Evolutionary conservation across 768 basidiomycete genomes (phyloP).

Genomic region (Lyophyllum atratum): DNA sequence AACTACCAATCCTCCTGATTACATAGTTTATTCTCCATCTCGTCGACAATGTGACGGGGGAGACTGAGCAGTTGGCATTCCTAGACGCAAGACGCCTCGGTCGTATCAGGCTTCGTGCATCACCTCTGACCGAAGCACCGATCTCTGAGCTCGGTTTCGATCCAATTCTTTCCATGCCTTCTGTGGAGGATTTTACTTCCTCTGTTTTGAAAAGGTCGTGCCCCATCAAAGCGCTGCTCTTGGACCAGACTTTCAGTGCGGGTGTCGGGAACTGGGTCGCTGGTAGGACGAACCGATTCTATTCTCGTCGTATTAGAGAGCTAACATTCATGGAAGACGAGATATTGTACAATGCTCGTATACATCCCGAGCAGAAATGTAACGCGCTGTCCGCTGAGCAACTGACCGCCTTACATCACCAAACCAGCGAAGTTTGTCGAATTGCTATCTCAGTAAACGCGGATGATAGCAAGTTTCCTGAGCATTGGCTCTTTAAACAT

Average conservation of each 20-base stretch:
- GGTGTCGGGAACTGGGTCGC: constrained; percentile 87
- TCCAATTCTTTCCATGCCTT: constrained; percentile 70
- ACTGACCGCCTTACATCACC: constrained; percentile 49
- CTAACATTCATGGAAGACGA: constrained; percentile 48
- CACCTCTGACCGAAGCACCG: constrained; percentile 64
- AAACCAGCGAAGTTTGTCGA: constrained; percentile 55
- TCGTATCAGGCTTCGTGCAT: constrained; percentile 61
- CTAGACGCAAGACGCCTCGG: constrained; percentile 72
- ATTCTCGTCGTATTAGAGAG: background rate
- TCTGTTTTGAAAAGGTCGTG: constrained; percentile 56
- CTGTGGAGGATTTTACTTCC: constrained; percentile 49
- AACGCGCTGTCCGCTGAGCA: constrained; percentile 54
- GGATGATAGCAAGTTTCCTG: constrained; percentile 66
- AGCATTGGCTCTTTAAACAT: constrained; percentile 67
- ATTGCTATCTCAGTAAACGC: constrained; percentile 71
- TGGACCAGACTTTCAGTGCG: constrained; percentile 80
- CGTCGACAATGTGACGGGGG: constrained; percentile 34
- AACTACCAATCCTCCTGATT: background rate
- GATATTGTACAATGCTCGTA: constrained; percentile 70
- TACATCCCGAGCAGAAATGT: constrained; percentile 73
- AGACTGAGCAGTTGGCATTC: constrained; percentile 61
- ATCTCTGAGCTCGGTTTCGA: constrained; percentile 78
- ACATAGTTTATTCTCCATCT: constrained; percentile 66
- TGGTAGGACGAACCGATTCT: constrained; percentile 37
- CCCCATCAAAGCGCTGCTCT: constrained; percentile 73